A percentile compares a stretch with the other conserved stretches of the same genome.
phyloP scores from a whole-genome alignment of 441 rosid species.

The Populus hybrid region DNA sequence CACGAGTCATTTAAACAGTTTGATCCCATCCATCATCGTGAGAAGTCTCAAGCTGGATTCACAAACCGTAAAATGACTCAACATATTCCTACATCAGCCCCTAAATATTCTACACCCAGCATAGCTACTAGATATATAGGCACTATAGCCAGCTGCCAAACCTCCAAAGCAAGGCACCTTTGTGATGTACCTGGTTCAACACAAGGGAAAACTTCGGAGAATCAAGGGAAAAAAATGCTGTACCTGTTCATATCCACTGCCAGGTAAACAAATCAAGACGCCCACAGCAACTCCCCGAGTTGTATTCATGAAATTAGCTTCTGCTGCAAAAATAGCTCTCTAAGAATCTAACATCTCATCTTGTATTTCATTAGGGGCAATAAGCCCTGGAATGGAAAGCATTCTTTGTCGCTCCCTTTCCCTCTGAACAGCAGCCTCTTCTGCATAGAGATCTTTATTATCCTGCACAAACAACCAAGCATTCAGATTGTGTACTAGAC shows the following conservation, averaged over 20 bases:
- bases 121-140: conserved; percentile 26
- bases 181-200: conserved; percentile 26
- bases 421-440: conserved; percentile 95
- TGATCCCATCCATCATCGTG: conserved; percentile 32
- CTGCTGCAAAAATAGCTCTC: conserved; percentile 21
- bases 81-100: conserved; percentile 43
- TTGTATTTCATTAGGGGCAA: conserved; percentile 96
- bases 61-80: conserved; percentile 32
- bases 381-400: conserved; percentile 96
- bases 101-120: conserved; percentile 52
- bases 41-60: conserved; percentile 30
- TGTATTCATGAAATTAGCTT: conserved; percentile 34
- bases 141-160: conserved; percentile 23
- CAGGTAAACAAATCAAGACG: conserved; percentile 22
- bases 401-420: conserved; percentile 91
- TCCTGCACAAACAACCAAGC: conserved; percentile 48
- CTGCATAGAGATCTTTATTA: conserved; percentile 95
- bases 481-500: not conserved
- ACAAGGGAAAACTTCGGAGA: conserved; percentile 17
- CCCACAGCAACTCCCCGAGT: conserved; percentile 26
- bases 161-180: conserved; percentile 18
- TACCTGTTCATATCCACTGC: conserved; percentile 26
- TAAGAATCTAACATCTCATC: conserved; percentile 98
- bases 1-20: conserved; percentile 42
- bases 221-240: conserved; percentile 28